A percentile compares a stretch with the other conserved stretches of the same genome.
Evolutionary conservation across 2,329 filamentous ascomycete genomes (phyloP).

Genomic region (Ophiostoma novo-ulmi): DNA sequence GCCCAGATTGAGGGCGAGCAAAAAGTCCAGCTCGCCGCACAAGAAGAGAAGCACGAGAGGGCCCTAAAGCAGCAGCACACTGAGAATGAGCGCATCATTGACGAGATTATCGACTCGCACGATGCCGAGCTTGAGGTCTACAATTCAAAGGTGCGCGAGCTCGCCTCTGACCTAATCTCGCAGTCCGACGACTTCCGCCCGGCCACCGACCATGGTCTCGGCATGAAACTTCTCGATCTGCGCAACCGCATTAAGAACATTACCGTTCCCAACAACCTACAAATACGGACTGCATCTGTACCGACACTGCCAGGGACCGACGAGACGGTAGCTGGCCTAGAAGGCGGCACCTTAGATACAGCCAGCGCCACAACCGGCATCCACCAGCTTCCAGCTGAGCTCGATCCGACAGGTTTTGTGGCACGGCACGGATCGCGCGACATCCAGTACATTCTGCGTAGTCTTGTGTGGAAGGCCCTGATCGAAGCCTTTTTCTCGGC

Average conservation of each 20-base stretch:
- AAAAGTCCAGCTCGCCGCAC: neutral
- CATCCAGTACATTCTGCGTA: conserved; percentile 26
- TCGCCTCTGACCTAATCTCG: conserved; percentile 29
- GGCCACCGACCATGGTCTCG: conserved; percentile 28
- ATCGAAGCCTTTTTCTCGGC: conserved; percentile 30
- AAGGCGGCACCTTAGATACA: neutral
- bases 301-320: neutral
- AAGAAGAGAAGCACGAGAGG: conserved; percentile 11
- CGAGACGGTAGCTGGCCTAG: neutral
- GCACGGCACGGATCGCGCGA: conserved; percentile 25
- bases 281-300: conserved; percentile 7
- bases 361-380: neutral
- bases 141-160: conserved; percentile 23
- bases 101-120: conserved; percentile 20
- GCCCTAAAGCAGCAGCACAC: conserved; percentile 5
- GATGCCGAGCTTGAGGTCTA: conserved; percentile 21
- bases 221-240: conserved; percentile 26
- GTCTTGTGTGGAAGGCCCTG: conserved; percentile 28
- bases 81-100: conserved; percentile 19
- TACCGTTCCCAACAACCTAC: conserved; percentile 27
- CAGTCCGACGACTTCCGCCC: conserved; percentile 31
- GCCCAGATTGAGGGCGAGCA: neutral
- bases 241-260: conserved; percentile 28
- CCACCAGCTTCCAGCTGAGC: conserved; percentile 15
- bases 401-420: conserved; percentile 28